Conservation (phyloP, 2,329 filamentous ascomycete genomes). For the Alternaria triticimaculans region DNA sequence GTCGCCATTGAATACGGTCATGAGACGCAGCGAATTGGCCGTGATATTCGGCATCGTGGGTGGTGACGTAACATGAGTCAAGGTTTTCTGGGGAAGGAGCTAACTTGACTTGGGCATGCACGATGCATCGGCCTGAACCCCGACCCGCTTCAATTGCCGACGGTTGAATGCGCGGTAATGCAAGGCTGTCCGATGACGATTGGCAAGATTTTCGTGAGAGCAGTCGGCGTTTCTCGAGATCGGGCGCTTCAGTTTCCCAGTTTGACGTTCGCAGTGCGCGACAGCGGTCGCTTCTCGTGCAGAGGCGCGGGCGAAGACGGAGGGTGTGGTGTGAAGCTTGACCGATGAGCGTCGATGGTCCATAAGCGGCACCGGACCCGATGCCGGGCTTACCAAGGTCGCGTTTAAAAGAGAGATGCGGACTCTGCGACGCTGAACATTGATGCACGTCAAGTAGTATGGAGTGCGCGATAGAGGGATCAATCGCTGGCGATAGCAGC, state of each 20-base stretch:
- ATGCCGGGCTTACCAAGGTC: neutral
- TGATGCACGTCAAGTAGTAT: neutral
- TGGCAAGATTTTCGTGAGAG: neutral
- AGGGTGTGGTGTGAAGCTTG: neutral
- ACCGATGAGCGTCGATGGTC: neutral
- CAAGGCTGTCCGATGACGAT: neutral
- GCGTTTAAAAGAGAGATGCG: neutral
- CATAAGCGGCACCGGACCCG: neutral
- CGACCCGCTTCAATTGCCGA: neutral
- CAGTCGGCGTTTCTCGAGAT: neutral
- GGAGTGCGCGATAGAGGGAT: neutral
- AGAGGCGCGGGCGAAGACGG: neutral
- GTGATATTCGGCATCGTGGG: neutral
- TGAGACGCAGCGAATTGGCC: neutral
- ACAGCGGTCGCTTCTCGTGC: neutral
- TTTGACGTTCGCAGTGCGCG: neutral
- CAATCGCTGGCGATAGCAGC: neutral
- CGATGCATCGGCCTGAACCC: neutral
- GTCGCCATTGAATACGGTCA: neutral
- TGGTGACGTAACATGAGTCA: neutral
- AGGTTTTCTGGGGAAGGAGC: neutral
- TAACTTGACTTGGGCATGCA: neutral
- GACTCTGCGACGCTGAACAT: neutral
- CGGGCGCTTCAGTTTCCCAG: neutral
- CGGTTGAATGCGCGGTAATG: neutral